Base-by-base conservation (phyloP, 176 grass and related monocot genomes). In the Cocos nucifera region DNA sequence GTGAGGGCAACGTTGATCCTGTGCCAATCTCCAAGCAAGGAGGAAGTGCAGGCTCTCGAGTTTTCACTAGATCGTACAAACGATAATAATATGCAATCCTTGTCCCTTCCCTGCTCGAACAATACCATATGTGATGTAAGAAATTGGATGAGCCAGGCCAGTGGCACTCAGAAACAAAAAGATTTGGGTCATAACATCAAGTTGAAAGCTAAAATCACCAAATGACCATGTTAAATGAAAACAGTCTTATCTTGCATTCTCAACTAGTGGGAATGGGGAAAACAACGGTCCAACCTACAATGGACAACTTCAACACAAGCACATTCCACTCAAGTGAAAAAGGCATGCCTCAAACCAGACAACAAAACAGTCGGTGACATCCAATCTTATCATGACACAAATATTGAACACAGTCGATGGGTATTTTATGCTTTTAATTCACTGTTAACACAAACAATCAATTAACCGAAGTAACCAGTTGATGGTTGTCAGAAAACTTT, bases 21-120 rank as follows among this genome's bases (percentile, higher is more conserved):
- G 59, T 88, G 92, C 87, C 92, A 91, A 80, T 91, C 81, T 51
- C 92, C 87, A 83, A 97, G 92, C 63, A 97, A 85, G 68, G 87
- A 83, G 67, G 82, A 85, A 61, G 73, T 78, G 70, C 80, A 78
- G 15, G 78, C 78, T 69, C 59, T 84, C 19, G 59, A 72, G 65
- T 76, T 82, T 50, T 49, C 58, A 72, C 48, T 77, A 61, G 93
- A 85, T 61, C 84, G 84, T 63, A 97, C 93, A 58, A 97, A 97
- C 25, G 84, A 97, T 64, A 97, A 81, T 7, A 97, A 68, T 52
- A 97, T 82, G 49, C 93, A 97, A 69, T 97, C 87, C 59, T 97
- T 97, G 74, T 97, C 93, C 54, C 93, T 91, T 69, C 87, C 87
- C 87, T 97, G 86, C 35, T 87, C 72, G 1, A 78, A 61, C 35